Evolutionary conservation across 192 early-diverging fungal genomes (phyloP).

Genomic region (Chytriomyces sp.): DNA sequence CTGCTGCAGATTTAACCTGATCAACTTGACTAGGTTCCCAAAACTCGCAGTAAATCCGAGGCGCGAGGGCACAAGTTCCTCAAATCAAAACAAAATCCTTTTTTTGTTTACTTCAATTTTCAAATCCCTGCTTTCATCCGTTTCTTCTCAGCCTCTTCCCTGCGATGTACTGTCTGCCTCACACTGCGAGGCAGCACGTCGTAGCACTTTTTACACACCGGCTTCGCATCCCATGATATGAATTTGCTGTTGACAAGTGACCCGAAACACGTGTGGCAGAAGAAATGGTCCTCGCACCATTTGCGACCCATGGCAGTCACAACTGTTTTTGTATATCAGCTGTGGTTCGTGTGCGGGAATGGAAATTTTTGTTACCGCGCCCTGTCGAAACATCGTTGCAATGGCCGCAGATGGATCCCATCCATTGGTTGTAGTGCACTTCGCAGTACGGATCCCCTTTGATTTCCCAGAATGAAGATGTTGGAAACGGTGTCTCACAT

Average conservation of each 20-base stretch:
- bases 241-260: conserved; percentile 37
- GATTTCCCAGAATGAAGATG: conserved; percentile 48
- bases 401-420: conserved; percentile 49
- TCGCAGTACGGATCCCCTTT: conserved; percentile 53
- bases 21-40: too few relatives aligned
- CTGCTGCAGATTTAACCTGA: too few relatives aligned
- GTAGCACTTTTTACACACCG: conserved; percentile 56
- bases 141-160: conserved; percentile 43
- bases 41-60: too few relatives aligned
- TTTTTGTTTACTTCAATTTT: too few relatives aligned
- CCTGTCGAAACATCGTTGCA: conserved; percentile 50
- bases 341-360: background rate
- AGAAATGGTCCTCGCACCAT: conserved; percentile 60
- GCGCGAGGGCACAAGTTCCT: too few relatives aligned
- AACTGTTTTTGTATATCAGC: conserved; percentile 35
- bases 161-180: conserved; percentile 34
- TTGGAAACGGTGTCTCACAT: conserved; percentile 54
- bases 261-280: conserved; percentile 50
- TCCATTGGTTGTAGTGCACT: conserved; percentile 54
- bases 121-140: conserved; percentile 1
- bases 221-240: conserved; percentile 53
- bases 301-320: conserved; percentile 44
- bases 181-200: conserved; percentile 50
- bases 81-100: too few relatives aligned
- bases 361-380: conserved; percentile 32